These are phyloP conservation scores for Syncephalastrum contaminatum DNA, from an alignment of 371 early-diverging fungal genomes.

Conservation along the genomic window DNA sequence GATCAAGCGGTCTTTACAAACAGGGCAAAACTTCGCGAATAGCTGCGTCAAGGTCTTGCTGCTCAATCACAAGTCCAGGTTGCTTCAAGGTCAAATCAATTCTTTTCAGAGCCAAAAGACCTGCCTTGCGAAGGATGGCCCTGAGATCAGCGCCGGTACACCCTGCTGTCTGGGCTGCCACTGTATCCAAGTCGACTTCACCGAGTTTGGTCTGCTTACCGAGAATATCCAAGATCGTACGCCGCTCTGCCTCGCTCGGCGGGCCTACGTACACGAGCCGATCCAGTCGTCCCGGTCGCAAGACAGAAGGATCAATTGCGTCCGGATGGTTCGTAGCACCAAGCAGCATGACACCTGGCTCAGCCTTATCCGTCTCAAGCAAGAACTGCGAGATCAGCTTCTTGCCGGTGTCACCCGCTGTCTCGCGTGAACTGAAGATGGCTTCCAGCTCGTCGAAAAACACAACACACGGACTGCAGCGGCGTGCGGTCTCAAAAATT, in stretches of 20 bases:
- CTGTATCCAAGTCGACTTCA: constrained; percentile 49
- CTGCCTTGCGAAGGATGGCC: constrained; percentile 79
- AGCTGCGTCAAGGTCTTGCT: constrained; percentile 9
- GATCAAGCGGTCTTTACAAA: too few species aligned
- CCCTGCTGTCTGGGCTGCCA: constrained; percentile 53
- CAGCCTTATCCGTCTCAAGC: constrained; percentile 65
- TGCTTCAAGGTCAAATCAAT: not conserved
- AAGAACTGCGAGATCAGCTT: constrained; percentile 74
- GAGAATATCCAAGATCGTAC: constrained; percentile 71
- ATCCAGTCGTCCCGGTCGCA: constrained; percentile 90
- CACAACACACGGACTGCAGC: constrained; percentile 92
- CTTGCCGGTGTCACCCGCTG: constrained; percentile 60
- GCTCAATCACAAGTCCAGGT: constrained; percentile 1
- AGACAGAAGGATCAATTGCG: constrained; percentile 74
- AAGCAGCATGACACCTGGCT: constrained; percentile 63
- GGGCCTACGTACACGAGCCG: constrained; percentile 73
- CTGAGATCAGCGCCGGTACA: constrained; percentile 85
- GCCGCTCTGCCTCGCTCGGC: constrained; percentile 68
- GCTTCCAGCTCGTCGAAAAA: constrained; percentile 99
- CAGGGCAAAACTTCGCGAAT: too few species aligned
- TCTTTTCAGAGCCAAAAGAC: constrained; percentile 56
- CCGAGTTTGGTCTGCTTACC: constrained; percentile 50
- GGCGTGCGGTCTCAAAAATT: constrained; percentile 87
- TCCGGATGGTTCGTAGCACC: constrained; percentile 93
- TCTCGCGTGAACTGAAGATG: constrained; percentile 66